Evolutionary conservation across 495 filamentous ascomycete species (phyloP).

Genomic region (Cenococcum geophilum): DNA sequence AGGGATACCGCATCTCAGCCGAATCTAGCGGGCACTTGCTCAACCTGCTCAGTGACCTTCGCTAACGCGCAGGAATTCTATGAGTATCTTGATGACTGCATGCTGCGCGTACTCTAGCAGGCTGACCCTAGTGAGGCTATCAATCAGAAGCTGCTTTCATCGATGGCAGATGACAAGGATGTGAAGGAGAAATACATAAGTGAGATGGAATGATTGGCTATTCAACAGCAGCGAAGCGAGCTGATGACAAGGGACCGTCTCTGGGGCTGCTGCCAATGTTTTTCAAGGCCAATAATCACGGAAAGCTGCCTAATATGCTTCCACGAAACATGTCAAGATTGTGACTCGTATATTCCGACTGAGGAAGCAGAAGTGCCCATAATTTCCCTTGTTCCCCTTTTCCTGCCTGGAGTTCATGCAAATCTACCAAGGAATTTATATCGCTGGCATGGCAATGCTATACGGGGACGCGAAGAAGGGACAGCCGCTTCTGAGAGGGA

Average conservation of each 20-base stretch:
- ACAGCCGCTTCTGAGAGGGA: too few relatives aligned
- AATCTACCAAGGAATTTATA: too few relatives aligned
- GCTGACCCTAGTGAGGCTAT: constrained; percentile 93
- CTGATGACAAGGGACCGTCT: background rate
- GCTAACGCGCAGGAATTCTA: constrained; percentile 96
- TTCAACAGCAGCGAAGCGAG: background rate
- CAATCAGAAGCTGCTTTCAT: constrained; percentile 78
- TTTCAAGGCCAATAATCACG: background rate
- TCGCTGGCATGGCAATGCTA: too few relatives aligned
- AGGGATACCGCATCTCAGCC: constrained; percentile 47
- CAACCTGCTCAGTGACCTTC: constrained; percentile 88
- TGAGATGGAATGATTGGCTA: background rate
- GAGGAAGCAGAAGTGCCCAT: too few relatives aligned
- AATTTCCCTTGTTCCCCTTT: too few relatives aligned
- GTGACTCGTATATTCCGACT: background rate
- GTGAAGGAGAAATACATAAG: constrained; percentile 48
- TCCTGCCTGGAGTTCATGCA: too few relatives aligned
- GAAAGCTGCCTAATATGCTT: background rate
- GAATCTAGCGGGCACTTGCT: constrained; percentile 67
- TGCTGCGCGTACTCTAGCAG: constrained; percentile 93
- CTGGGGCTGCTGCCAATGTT: background rate
- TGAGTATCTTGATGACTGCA: constrained; percentile 98
- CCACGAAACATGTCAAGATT: background rate
- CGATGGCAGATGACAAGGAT: constrained; percentile 74
- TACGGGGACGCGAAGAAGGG: too few relatives aligned